Evolutionary conservation across 1,284 basidiomycete species (phyloP).

Genomic region (Volvariella surrecta): DNA sequence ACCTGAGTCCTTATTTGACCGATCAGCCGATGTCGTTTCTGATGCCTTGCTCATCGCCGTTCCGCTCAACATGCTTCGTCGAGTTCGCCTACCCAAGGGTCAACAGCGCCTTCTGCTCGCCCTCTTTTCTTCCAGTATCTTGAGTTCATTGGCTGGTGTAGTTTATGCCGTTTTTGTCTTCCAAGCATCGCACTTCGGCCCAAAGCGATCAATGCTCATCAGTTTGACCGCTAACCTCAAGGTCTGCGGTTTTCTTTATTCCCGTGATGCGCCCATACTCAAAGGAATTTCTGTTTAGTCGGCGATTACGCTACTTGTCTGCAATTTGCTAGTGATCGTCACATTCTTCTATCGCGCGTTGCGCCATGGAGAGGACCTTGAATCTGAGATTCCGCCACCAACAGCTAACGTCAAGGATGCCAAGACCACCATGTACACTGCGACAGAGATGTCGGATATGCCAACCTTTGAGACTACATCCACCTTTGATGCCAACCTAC

Average conservation of each 20-base stretch:
- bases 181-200: not conserved
- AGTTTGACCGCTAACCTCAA: constrained; percentile 1
- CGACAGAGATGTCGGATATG: not conserved
- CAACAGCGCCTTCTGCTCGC: constrained; percentile 8
- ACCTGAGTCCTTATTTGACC: not conserved
- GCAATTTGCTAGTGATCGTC: constrained; percentile 5
- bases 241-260: not conserved
- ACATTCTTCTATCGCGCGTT: constrained; percentile 5
- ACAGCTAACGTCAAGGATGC: not conserved
- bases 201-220: not conserved
- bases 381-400: not conserved
- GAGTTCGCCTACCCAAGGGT: constrained; percentile 7
- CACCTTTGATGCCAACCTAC: not conserved
- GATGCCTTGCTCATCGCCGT: constrained; percentile 11
- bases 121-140: constrained; percentile 10
- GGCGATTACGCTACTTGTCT: constrained; percentile 4
- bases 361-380: not conserved
- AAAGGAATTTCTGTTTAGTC: not conserved
- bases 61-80: constrained; percentile 11
- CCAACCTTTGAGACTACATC: constrained; percentile 1
- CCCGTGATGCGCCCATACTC: not conserved
- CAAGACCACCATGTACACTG: not conserved
- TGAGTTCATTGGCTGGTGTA: constrained; percentile 8
- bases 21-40: constrained; percentile 9
- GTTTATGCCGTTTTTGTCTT: constrained; percentile 8